Evolutionary conservation across 257 asterid species (phyloP).

Genomic region (Salvia splendens): DNA sequence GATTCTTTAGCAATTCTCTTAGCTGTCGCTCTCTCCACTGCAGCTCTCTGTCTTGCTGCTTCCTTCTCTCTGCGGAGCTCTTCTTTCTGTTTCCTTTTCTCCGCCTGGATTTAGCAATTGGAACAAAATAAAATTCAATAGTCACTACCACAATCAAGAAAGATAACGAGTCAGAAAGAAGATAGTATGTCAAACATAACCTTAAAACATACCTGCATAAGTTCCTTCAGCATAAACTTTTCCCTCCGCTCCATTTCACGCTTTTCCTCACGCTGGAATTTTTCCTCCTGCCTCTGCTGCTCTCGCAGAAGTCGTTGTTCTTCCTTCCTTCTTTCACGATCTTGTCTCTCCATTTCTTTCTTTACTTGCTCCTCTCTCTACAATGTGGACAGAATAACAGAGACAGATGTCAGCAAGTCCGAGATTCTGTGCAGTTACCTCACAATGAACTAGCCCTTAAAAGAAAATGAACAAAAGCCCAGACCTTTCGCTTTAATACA

Average conservation of each 20-base stretch:
- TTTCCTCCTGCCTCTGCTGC: constrained; percentile 87
- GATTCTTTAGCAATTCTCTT: constrained; percentile 94
- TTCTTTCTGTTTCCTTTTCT: constrained; percentile 90
- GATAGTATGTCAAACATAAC: background rate
- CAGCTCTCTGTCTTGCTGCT: constrained; percentile 80
- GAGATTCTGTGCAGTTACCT: constrained; percentile 2
- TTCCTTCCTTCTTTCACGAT: constrained; percentile 89
- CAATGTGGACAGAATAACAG: constrained; percentile 18
- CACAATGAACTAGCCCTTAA: constrained; percentile 7
- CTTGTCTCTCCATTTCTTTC: constrained; percentile 93
- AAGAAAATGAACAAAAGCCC: constrained; percentile 22
- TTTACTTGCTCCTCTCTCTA: constrained; percentile 92
- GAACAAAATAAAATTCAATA: background rate
- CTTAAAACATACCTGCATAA: constrained; percentile 53
- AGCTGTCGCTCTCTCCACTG: constrained; percentile 90
- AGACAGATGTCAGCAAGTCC: constrained; percentile 35
- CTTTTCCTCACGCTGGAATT: constrained; percentile 89
- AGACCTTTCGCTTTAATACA: constrained; percentile 73
- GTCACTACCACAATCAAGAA: constrained; percentile 22
- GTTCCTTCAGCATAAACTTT: constrained; percentile 87
- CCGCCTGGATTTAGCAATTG: constrained; percentile 59
- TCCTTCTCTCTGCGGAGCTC: constrained; percentile 83
- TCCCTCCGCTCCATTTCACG: constrained; percentile 99
- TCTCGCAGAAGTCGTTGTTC: constrained; percentile 80
- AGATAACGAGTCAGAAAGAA: constrained; percentile 12